These are phyloP conservation scores for Syzygium oleosum DNA, from an alignment of 345 rosid genomes.

Conservation along the genomic window DNA sequence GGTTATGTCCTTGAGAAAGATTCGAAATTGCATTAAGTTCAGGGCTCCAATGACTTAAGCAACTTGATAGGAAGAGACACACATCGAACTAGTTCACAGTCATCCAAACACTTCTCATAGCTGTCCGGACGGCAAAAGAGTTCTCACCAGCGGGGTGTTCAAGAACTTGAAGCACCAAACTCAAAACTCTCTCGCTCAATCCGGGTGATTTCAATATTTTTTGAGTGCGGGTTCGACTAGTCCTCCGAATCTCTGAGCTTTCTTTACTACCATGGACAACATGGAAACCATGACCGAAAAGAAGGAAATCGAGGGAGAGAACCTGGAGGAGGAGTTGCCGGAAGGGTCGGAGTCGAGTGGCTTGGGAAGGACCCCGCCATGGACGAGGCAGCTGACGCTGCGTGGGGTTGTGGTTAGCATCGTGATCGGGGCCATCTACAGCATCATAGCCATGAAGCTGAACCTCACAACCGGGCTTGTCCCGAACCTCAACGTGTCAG, in stretches of 20 bases:
- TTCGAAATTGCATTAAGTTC: neutral
- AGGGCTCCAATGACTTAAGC: neutral
- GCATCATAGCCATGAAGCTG: conserved; percentile 83
- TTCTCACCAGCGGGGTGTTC: neutral
- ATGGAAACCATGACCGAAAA: neutral
- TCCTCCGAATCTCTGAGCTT: neutral
- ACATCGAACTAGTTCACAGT: neutral
- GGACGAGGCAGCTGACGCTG: conserved; percentile 67
- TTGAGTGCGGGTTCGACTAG: neutral
- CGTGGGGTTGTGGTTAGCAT: conserved; percentile 71
- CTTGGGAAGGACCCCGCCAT: conserved; percentile 26
- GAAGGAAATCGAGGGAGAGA: conserved; percentile 1
- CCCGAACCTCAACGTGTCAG: conserved; percentile 81
- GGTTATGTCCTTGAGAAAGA: neutral
- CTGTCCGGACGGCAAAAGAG: neutral
- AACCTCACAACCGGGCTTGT: conserved; percentile 75
- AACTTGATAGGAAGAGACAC: neutral
- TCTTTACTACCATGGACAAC: neutral
- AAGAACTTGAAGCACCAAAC: neutral
- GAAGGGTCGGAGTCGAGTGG: neutral
- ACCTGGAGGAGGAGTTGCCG: neutral
- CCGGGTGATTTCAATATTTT: neutral
- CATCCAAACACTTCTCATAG: neutral
- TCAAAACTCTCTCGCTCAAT: neutral
- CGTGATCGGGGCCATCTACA: conserved; percentile 62